Conservation (phyloP, 257 asterid species). For the Capsicum pubescens region DNA sequence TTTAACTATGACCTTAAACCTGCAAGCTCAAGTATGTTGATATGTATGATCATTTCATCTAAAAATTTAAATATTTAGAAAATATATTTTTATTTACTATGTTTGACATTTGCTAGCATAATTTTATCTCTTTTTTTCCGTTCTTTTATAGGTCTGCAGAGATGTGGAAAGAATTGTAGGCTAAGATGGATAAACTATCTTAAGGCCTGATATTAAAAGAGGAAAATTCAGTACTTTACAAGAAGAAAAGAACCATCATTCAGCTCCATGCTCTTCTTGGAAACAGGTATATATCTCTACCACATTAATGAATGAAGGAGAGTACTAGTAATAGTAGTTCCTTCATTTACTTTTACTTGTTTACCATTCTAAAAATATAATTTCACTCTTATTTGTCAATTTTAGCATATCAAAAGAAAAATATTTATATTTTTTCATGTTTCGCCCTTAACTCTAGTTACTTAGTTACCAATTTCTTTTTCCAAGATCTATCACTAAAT, state of each 20-base stretch:
- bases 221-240: slow-evolving; percentile 33
- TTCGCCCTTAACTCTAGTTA: no score
- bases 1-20: neutral
- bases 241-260: slow-evolving; percentile 40
- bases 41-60: neutral
- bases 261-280: slow-evolving; percentile 48
- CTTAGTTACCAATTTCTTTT: no score
- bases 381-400: no score
- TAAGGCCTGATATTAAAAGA: slow-evolving; percentile 38
- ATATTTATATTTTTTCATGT: no score
- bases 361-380: no score
- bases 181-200: slow-evolving; percentile 40
- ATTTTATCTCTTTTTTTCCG: neutral
- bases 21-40: neutral
- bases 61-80: neutral
- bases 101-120: neutral
- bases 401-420: no score
- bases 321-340: no score
- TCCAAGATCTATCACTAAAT: no score
- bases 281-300: slow-evolving; percentile 32
- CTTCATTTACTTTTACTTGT: no score
- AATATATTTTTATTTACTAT: neutral
- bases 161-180: slow-evolving; percentile 42
- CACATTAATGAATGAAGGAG: no score
- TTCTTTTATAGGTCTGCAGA: slow-evolving; percentile 25